Evolutionary conservation across 2,329 filamentous ascomycete genomes (phyloP).

Genomic region (Knufia fluminis): DNA sequence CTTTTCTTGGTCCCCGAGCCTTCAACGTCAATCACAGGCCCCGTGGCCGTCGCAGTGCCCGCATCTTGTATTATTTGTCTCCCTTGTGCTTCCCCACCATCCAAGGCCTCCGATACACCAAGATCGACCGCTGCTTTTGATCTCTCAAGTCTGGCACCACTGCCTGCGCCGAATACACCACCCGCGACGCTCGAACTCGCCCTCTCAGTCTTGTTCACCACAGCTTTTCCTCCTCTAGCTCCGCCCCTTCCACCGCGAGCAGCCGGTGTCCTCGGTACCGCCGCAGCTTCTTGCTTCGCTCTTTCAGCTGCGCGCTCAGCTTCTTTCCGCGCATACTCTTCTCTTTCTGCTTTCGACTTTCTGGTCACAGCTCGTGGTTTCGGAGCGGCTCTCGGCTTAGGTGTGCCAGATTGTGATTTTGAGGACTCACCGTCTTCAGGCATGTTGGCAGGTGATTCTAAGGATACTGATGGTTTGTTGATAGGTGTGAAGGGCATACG

Average conservation of each 20-base stretch:
- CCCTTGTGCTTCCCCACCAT: conserved; percentile 25
- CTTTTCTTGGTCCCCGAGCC: conserved; percentile 23
- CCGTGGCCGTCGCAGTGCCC: conserved; percentile 23
- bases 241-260: conserved; percentile 12
- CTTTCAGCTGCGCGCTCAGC: conserved; percentile 20
- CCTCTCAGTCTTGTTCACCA: conserved; percentile 8
- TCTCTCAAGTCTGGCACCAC: conserved; percentile 7
- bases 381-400: background rate
- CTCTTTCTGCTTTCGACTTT: conserved; percentile 22
- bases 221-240: conserved; percentile 8
- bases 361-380: conserved; percentile 8
- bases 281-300: conserved; percentile 11
- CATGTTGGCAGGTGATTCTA: background rate
- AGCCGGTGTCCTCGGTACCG: background rate
- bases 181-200: conserved; percentile 3
- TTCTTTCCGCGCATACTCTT: conserved; percentile 20
- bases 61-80: conserved; percentile 15
- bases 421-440: conserved; percentile 6
- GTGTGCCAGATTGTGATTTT: background rate
- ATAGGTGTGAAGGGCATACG: too few species aligned
- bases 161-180: conserved; percentile 20
- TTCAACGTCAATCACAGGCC: conserved; percentile 21
- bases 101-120: conserved; percentile 25
- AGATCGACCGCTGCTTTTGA: conserved; percentile 21
- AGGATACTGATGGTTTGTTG: background rate